A percentile compares a stretch with the other conserved stretches of the same genome.
These are phyloP conservation scores for Colletotrichum viniferum DNA, from an alignment of 2,329 filamentous ascomycete species.

Conservation along the genomic window DNA sequence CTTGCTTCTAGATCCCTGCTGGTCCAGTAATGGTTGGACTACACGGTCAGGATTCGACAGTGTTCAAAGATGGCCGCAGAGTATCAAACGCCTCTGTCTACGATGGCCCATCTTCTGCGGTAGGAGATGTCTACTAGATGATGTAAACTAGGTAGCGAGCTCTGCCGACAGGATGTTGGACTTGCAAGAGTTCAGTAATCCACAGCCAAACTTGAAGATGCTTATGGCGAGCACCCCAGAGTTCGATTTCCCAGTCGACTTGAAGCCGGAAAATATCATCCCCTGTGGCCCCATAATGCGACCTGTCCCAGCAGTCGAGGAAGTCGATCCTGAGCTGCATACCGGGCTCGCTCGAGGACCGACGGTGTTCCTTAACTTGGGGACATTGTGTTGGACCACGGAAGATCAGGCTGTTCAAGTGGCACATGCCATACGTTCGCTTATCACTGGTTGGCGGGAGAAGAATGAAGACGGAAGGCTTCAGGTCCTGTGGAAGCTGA, in stretches of 20 bases:
- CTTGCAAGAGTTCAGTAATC: not conserved
- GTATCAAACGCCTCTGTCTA: no score
- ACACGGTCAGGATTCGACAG: fast-evolving
- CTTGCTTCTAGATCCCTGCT: not conserved
- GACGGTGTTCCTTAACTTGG: slow-evolving; percentile 54
- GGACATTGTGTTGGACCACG: slow-evolving; percentile 38
- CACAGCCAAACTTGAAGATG: slow-evolving; percentile 6
- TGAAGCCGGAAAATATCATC: slow-evolving; percentile 41
- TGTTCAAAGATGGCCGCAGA: no score
- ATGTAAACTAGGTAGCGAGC: no score
- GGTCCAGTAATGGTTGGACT: not conserved
- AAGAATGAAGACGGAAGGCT: not conserved
- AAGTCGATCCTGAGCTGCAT: slow-evolving; percentile 42
- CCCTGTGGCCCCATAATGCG: slow-evolving; percentile 53
- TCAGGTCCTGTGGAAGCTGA: slow-evolving; percentile 40
- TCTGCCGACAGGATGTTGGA: no score
- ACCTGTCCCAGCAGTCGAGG: slow-evolving; percentile 31
- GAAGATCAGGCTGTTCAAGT: slow-evolving; percentile 42
- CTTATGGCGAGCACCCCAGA: slow-evolving; percentile 32
- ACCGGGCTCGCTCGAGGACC: slow-evolving; percentile 45
- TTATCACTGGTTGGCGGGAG: slow-evolving; percentile 28
- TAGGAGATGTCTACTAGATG: no score
- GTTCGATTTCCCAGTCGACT: slow-evolving; percentile 43
- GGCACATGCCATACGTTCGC: slow-evolving; percentile 35
- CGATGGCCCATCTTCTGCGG: no score